Evolutionary conservation across 805 yeast species (phyloP), one percentile per base, ranked within the genome.

Genomic region (Candida multigemmis): DNA sequence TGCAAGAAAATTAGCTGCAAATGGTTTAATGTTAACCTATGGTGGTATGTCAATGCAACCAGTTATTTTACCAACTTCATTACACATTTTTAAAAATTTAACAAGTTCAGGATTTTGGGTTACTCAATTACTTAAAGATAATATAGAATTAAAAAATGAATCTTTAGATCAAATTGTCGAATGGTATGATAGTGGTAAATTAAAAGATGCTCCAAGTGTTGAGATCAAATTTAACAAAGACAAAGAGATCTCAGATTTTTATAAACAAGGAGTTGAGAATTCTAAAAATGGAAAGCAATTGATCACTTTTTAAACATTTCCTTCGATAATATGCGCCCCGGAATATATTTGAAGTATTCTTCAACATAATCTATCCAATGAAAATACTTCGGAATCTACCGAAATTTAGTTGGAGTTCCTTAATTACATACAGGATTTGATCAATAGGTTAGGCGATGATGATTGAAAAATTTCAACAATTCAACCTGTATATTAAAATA

Each of bases 41-140:
- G 99, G 99, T 18, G 97, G 94, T 20, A 91, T 91, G 98, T 84
- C 96, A 3, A 76, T 78, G 65, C 87, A 84, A 56, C 98, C 98
- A 2, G 93, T 91, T 7, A 70, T 73, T n/a, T 55, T 91, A 30
- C 96, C 97, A 21, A 85, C 96, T 1, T 74, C 94, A 0, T 59
- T 83, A 33, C 83, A 83, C 47, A 87, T 91, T 37, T 91, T 91
- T 65, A 91, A 89, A 54, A 81, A 87, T 46, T 55, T 91, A 30
- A 75, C 80, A 5, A 75, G 86, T 28, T 71, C 76, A 16, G 99
- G 99, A 0, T 91, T 82, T 60, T 91, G 99, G 99, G 76, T 86
- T 32, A 81, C 95, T 8, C 74, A 41, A 23, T 51, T 60, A 32
- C 49, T 59, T 34, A 59, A 57, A 37, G 29, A 44, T 22, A 50